phyloP scores from a whole-genome alignment of 2,329 filamentous ascomycete genomes.

The Penicillium sclerotiorum region DNA sequence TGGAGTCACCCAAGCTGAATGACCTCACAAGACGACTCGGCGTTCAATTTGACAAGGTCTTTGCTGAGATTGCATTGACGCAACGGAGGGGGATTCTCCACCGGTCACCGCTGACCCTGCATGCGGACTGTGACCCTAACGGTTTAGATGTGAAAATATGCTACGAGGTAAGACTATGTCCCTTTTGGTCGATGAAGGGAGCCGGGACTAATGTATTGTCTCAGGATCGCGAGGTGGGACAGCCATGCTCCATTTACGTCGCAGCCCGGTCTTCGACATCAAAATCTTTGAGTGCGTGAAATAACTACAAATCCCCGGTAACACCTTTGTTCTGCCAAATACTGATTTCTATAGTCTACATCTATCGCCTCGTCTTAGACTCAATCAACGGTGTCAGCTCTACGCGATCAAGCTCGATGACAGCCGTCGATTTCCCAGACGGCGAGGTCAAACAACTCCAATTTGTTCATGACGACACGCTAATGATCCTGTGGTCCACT shows the following conservation, averaged over 20 bases:
- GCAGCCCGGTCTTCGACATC: conserved; percentile 37
- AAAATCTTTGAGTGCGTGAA: conserved; percentile 37
- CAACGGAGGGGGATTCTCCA: conserved; percentile 70
- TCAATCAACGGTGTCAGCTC: conserved; percentile 64
- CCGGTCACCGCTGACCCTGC: conserved; percentile 56
- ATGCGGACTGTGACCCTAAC: conserved; percentile 40
- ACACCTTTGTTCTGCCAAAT: background rate
- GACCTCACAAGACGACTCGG: conserved; percentile 64
- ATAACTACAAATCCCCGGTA: background rate
- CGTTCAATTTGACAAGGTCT: conserved; percentile 62
- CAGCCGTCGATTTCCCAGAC: conserved; percentile 35
- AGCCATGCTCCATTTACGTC: conserved; percentile 36
- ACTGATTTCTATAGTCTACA: conserved; percentile 49
- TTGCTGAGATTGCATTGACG: conserved; percentile 69
- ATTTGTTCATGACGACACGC: conserved; percentile 64
- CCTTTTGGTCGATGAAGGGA: background rate
- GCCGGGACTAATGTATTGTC: conserved; percentile 2
- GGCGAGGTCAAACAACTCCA: conserved; percentile 61
- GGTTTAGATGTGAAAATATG: conserved; percentile 63
- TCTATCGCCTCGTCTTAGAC: conserved; percentile 58
- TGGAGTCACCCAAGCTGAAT: conserved; percentile 62
- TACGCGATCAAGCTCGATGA: conserved; percentile 34
- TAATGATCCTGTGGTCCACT: conserved; percentile 60
- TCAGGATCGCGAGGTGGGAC: conserved; percentile 28
- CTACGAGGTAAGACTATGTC: conserved; percentile 43